Base-by-base conservation (phyloP, 2,329 filamentous ascomycete species). In the Alternaria consortialis region DNA sequence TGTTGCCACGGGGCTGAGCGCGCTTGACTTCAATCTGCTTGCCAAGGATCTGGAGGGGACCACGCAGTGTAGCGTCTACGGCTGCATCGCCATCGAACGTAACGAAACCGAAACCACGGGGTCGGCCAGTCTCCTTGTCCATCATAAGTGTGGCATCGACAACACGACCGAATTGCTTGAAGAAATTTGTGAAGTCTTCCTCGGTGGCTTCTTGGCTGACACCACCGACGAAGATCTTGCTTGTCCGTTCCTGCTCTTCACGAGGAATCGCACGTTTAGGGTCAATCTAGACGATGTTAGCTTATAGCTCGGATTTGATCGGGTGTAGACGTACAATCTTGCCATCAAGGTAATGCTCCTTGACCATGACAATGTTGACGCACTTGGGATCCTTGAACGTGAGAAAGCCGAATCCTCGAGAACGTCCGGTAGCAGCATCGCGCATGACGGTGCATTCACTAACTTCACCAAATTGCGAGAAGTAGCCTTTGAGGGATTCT, bases 361-460 rank as follows among this genome's bases (percentile, higher is more conserved):
- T 99, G 65, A 99, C 95, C 95, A 99, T 99, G 66, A 99, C 95
- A 69, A 93, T 97, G 78, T 99, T 99, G 68, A 99, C 95, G 4
- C 93, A 97, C 83, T 97, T 97, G 48, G 95, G 91, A 75, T 99
- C 95, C 77, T 92, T 96, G 85, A 99, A 99, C 0, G 95, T 99
- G 64, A 99, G 85, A 81, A 99, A 99, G 31, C 95, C 95, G 73
- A 99, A 99, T 25, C 95, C 95, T 80, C 95, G 89, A 31, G 95
- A 98, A 65, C 95, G 90, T 43, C 95, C 95, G 9, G 93, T 97
- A 51, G 92, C 91, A 63, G 93, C 94, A 80, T 99, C 95, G 67
- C 95, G 88, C 95, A 99, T 99, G n/a, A 99, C 95, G 15, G 95
- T 99, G 79, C 95, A 98, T 82, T 99, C 95, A 31, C 94, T 87